phyloP scores from a whole-genome alignment of 2,329 filamentous ascomycete species.

The Diaporthe aspalathi region DNA sequence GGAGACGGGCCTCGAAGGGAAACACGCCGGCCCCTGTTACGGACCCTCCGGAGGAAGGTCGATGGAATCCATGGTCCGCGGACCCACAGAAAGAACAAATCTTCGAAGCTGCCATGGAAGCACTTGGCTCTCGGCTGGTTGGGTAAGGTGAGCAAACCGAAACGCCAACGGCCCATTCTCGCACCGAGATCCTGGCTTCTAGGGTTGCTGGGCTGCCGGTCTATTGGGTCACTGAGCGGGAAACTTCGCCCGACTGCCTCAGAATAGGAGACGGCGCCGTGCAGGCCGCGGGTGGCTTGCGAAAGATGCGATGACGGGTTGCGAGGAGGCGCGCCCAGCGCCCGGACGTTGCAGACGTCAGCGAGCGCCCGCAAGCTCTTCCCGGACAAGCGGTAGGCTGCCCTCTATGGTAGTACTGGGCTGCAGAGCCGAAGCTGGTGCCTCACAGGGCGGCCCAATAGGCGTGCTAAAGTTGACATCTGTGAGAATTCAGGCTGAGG shows the following conservation, averaged over 20 bases:
- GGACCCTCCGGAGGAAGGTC: slow-evolving; percentile 45
- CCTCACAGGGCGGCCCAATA: background rate
- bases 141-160: slow-evolving; percentile 39
- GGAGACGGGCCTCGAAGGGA: background rate
- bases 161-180: slow-evolving; percentile 22
- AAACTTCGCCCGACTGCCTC: slow-evolving; percentile 35
- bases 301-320: slow-evolving; percentile 28
- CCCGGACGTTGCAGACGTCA: slow-evolving; percentile 30
- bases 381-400: slow-evolving; percentile 29
- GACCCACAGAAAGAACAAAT: slow-evolving; percentile 57
- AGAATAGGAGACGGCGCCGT: slow-evolving; percentile 31
- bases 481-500: slow-evolving; percentile 3
- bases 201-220: background rate
- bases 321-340: slow-evolving; percentile 23
- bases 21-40: slow-evolving; percentile 44
- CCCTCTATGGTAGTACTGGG: background rate
- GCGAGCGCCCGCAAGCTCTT: slow-evolving; percentile 32
- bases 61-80: slow-evolving; percentile 33
- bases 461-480: background rate
- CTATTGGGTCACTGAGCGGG: slow-evolving; percentile 32
- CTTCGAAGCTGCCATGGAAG: slow-evolving; percentile 52
- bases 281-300: slow-evolving; percentile 9
- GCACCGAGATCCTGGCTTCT: slow-evolving; percentile 15
- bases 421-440: slow-evolving; percentile 1
- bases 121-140: slow-evolving; percentile 37